These are phyloP conservation scores for Plantago major DNA, from an alignment of 257 asterid genomes.

Conservation along the genomic window DNA sequence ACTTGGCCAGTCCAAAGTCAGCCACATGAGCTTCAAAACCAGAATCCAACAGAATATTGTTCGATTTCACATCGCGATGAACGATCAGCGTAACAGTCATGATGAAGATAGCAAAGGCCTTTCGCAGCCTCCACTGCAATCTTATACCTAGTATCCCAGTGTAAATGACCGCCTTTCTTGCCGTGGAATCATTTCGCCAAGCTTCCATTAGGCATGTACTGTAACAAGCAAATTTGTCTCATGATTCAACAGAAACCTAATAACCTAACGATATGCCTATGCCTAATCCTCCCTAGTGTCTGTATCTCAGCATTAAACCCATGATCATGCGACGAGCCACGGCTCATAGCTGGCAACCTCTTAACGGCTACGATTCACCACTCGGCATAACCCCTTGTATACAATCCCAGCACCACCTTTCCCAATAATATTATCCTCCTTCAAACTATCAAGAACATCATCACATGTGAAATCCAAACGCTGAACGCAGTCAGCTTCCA, in stretches of 20 bases:
- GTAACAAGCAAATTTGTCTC: constrained; percentile 87
- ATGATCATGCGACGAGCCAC: constrained; percentile 90
- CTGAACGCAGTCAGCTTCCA: constrained; percentile 98
- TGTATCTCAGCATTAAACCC: constrained; percentile 96
- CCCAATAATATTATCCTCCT: constrained; percentile 88
- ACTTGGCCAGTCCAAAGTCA: constrained; percentile 96
- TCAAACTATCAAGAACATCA: constrained; percentile 73
- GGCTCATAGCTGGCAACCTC: constrained; percentile 74
- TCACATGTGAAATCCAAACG: constrained; percentile 80
- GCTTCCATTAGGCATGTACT: constrained; percentile 97
- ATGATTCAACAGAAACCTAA: constrained; percentile 82
- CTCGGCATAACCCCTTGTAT: constrained; percentile 68
- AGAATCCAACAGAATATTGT: constrained; percentile 78
- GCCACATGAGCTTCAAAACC: constrained; percentile 94
- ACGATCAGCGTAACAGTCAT: constrained; percentile 94
- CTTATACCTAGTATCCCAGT: constrained; percentile 88
- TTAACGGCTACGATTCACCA: constrained; percentile 88
- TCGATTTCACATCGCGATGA: constrained; percentile 92
- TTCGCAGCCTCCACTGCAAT: constrained; percentile 88
- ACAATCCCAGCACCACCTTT: constrained; percentile 98
- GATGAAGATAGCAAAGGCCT: constrained; percentile 97
- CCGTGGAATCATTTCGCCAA: constrained; percentile 91
- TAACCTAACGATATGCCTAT: constrained; percentile 83
- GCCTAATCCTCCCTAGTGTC: constrained; percentile 92
- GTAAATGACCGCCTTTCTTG: constrained; percentile 92